Evolutionary conservation across 2,329 filamentous ascomycete species (phyloP).

Genomic region (Pseudogymnoascus sp.): DNA sequence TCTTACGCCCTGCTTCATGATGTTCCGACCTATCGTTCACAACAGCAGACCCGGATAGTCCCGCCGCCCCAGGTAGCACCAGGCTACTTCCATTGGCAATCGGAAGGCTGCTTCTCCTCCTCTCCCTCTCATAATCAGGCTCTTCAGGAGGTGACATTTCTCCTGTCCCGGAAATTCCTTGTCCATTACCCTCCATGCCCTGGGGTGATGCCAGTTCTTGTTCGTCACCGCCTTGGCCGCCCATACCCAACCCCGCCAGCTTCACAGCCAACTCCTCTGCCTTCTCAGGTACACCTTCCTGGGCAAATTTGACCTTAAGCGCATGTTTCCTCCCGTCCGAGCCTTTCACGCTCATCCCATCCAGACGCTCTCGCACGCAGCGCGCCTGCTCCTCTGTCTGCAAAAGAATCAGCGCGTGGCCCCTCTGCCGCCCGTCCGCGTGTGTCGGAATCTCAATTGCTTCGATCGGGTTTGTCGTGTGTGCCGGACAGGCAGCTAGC

Average conservation of each 20-base stretch:
- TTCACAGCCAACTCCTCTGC: not conserved
- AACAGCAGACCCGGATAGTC: not conserved
- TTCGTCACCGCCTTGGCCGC: not conserved
- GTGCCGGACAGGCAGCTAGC: not conserved
- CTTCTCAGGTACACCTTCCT: not conserved
- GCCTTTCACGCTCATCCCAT: conserved; percentile 4
- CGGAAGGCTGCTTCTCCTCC: not conserved
- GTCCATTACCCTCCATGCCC: not conserved
- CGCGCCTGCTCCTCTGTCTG: conserved; percentile 1
- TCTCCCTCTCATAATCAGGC: not conserved
- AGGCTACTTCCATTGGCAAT: not conserved
- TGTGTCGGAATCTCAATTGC: not conserved
- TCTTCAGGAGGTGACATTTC: not conserved
- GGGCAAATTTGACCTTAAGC: conserved; percentile 2
- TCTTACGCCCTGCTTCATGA: not conserved
- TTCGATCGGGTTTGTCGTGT: not conserved
- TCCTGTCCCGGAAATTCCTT: not conserved
- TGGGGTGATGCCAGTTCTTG: not conserved
- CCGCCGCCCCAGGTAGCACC: not conserved
- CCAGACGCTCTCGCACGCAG: not conserved
- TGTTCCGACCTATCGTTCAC: not conserved
- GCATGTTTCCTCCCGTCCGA: not conserved
- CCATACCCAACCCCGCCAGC: not conserved
- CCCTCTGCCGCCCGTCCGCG: not conserved
- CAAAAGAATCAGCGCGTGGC: not conserved